A percentile compares a stretch with the other conserved stretches of the same genome.
phyloP scores from a whole-genome alignment of 31 red algal genomes.

The Pterothamnion heteromorphum region DNA sequence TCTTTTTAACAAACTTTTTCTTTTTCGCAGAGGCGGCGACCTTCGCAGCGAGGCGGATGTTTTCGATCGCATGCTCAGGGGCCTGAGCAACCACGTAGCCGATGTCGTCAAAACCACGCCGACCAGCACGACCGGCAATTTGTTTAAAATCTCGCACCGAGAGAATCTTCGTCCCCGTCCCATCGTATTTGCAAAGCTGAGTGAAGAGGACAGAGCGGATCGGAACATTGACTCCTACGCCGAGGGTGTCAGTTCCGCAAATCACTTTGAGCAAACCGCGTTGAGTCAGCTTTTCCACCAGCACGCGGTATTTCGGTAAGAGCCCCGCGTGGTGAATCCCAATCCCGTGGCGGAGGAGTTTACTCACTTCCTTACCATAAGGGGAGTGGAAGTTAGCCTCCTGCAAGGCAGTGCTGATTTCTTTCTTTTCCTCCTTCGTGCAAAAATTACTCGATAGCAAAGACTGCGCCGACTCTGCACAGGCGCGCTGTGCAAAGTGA shows the following conservation, averaged over 20 bases:
- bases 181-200: conserved; percentile 88
- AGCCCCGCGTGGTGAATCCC: conserved; percentile 99
- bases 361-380: too few relatives aligned
- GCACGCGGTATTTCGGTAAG: conserved; percentile 89
- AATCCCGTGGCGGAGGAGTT: conserved; percentile 82
- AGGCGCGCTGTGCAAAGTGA: too few relatives aligned
- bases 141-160: conserved; percentile 92
- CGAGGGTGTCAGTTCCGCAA: conserved; percentile 98
- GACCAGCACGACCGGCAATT: conserved; percentile 97
- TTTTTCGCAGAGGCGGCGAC: background rate
- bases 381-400: too few relatives aligned
- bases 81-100: conserved; percentile 55
- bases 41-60: background rate
- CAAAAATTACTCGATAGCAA: too few relatives aligned
- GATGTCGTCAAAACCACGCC: conserved; percentile 75
- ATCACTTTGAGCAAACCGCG: conserved; percentile 94
- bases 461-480: too few relatives aligned
- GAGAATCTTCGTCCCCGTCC: conserved; percentile 61
- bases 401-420: too few relatives aligned
- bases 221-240: conserved; percentile 99
- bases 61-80: background rate
- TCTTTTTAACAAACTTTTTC: conserved; percentile 16
- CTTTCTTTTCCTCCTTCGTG: too few relatives aligned
- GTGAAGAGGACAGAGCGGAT: conserved; percentile 94
- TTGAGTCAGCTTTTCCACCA: conserved; percentile 92